Evolutionary conservation across 2,329 filamentous ascomycete species (phyloP), one percentile per base, ranked within the genome.

Genomic region (Diaporthe eres): DNA sequence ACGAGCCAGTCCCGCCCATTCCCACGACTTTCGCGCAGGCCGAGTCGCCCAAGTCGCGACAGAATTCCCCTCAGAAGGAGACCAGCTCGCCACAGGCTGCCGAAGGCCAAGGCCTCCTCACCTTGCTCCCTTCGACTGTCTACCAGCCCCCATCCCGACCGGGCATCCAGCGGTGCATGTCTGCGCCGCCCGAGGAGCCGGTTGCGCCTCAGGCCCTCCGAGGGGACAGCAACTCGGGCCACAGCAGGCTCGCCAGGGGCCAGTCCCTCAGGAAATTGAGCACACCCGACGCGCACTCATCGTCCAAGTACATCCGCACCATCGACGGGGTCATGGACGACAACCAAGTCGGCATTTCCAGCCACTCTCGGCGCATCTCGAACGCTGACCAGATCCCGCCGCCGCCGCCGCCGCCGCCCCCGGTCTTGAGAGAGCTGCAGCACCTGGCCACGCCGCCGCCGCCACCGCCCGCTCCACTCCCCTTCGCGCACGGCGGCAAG

Each of bases 391-490:
- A 83, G 55, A 82, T 88, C 34, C 87, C 88, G 0, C 87, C 88
- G 1, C 89, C 89, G 0, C 89, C 89, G 0, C 90, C 90, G 0
- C 90, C 90, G 0, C 87, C 89, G 1, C 86, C 90, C 5, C 88
- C 90, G 0, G 85, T 92, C 77, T 81, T 93, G 49, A 91, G 89
- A 82, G 91, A 93, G 81, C 86, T 93, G 15, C 90, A 91, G 78
- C 91, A 93, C 81, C 82, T 93, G 37, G 90, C 90, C 31, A 86
- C 84, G 34, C 91, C 91, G 1, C 91, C 91, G 0, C 91, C 91
- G 0, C 91, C 91, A 0, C 91, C 91, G 1, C 91, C 91, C 0
- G 88, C 90, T 1, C 91, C 91, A 0, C 82, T 92, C 5, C 89
- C 89, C 0, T 84, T 87, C 71, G 80, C 84, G 61, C 80, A 84